Conservation (phyloP, 1,139 yeast species). For the Candida tunisiensis region DNA sequence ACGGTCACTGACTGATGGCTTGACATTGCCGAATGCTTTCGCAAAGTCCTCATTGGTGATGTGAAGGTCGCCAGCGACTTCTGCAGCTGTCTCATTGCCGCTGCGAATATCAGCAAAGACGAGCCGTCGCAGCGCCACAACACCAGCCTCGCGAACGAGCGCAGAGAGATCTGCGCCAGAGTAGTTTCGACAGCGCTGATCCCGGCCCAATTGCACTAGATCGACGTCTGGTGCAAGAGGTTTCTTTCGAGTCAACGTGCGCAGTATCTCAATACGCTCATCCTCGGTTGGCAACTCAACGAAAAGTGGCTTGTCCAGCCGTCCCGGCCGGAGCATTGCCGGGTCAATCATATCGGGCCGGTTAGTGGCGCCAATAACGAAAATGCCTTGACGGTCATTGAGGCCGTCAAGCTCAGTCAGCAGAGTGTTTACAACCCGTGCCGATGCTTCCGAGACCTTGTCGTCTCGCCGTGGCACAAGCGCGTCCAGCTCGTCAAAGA, state of each 20-base stretch:
- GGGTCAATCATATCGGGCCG: slow-evolving; percentile 98
- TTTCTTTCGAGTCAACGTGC: slow-evolving; percentile 58
- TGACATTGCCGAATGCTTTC: slow-evolving; percentile 52
- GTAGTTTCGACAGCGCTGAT: slow-evolving; percentile 70
- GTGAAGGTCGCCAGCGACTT: slow-evolving; percentile 22
- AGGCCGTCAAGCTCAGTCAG: slow-evolving; percentile 91
- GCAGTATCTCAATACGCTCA: slow-evolving; percentile 69
- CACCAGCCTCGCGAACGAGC: slow-evolving; percentile 84
- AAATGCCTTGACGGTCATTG: slow-evolving; percentile 82
- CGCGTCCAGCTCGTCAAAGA: slow-evolving; percentile 93
- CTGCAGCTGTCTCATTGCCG: slow-evolving; percentile 13
- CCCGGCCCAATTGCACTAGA: slow-evolving; percentile 43
- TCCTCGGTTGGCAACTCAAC: slow-evolving; percentile 71
- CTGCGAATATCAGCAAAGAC: slow-evolving; percentile 45
- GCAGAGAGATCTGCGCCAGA: slow-evolving; percentile 96
- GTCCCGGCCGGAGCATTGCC: slow-evolving; percentile 95
- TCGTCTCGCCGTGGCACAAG: slow-evolving; percentile 88
- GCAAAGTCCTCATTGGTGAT: slow-evolving; percentile 56
- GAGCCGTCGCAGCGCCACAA: slow-evolving; percentile 66
- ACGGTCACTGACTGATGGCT: slow-evolving; percentile 81
- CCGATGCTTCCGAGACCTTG: slow-evolving; percentile 68
- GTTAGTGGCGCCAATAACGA: slow-evolving; percentile 92
- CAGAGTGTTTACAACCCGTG: slow-evolving; percentile 86
- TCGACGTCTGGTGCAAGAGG: slow-evolving; percentile 58
- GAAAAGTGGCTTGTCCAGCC: slow-evolving; percentile 82